These are phyloP conservation scores for Zizania latifolia DNA, from an alignment of 176 grass and related monocot genomes.

Conservation along the genomic window DNA sequence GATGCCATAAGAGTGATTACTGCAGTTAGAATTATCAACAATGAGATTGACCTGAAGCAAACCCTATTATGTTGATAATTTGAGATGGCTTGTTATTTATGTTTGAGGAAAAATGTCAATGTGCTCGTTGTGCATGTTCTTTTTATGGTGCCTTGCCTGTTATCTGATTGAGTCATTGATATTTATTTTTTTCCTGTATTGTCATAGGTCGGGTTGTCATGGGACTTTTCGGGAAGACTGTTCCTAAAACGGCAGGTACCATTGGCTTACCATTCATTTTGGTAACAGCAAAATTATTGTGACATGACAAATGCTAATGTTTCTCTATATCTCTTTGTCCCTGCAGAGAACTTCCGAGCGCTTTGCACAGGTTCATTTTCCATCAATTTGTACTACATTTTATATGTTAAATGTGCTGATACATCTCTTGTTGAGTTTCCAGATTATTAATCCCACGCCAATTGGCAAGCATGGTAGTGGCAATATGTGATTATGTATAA, in stretches of 20 bases:
- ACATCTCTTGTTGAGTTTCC: not conserved
- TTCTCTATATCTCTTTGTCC: not conserved
- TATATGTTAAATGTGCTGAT: not conserved
- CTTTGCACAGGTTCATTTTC: conserved; percentile 82
- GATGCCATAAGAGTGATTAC: not conserved
- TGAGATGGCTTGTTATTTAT: not conserved
- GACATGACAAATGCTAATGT: not conserved
- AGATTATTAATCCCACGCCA: not conserved
- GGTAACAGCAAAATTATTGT: not conserved
- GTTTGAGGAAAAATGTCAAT: not conserved
- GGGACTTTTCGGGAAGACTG: conserved; percentile 88
- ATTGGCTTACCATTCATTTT: not conserved
- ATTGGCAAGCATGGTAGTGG: not conserved
- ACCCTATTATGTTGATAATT: not conserved
- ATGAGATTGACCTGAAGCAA: not conserved
- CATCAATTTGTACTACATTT: not conserved
- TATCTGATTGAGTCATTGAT: not conserved
- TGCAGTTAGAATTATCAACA: not conserved
- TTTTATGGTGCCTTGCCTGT: not conserved
- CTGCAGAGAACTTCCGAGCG: conserved; percentile 87
- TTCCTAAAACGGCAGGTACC: conserved; percentile 94
- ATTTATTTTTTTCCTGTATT: conserved; percentile 26
- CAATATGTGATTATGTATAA: not conserved
- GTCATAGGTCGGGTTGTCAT: conserved; percentile 84
- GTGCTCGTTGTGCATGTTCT: not conserved